A percentile compares a stretch with the other conserved stretches of the same genome.
Evolutionary conservation across 495 filamentous ascomycete species (phyloP).

Genomic region (Xylaria sp.): DNA sequence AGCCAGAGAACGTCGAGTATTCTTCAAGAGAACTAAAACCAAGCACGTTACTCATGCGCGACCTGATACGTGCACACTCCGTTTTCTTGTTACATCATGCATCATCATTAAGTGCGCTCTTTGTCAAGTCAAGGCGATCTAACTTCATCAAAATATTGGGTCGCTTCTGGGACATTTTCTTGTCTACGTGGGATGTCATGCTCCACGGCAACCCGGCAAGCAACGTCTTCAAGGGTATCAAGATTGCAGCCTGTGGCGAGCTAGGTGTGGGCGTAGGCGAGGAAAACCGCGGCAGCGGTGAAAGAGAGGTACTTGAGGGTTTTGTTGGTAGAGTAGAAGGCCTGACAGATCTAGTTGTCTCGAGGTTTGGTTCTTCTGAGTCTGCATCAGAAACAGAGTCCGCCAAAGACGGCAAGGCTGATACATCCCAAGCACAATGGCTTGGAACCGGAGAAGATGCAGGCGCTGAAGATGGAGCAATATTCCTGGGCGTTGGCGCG

Average conservation of each 20-base stretch:
- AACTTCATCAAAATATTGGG: constrained; percentile 67
- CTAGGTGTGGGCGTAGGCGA: constrained; percentile 93
- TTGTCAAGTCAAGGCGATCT: constrained; percentile 56
- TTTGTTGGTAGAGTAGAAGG: constrained; percentile 72
- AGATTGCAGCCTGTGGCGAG: constrained; percentile 89
- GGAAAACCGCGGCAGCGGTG: constrained; percentile 90
- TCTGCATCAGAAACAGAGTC: constrained; percentile 23
- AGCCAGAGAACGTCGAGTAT: constrained; percentile 66
- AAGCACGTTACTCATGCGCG: constrained; percentile 76
- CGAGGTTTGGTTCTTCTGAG: constrained; percentile 73
- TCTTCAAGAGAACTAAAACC: constrained; percentile 89
- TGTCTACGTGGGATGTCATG: constrained; percentile 86
- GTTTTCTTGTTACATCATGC: constrained; percentile 89
- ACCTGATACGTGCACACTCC: constrained; percentile 81
- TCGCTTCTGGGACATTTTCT: constrained; percentile 83
- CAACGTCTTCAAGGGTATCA: constrained; percentile 81
- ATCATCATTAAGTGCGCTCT: constrained; percentile 69
- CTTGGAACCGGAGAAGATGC: constrained; percentile 69
- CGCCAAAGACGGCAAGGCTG: constrained; percentile 28
- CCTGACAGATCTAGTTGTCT: constrained; percentile 85
- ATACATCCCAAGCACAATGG: constrained; percentile 57
- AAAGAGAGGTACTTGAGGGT: constrained; percentile 88
- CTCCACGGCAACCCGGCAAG: constrained; percentile 86
- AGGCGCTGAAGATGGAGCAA: constrained; percentile 75
- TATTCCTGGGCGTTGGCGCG: constrained; percentile 80